A percentile compares a stretch with the other conserved stretches of the same genome.
Evolutionary conservation across 2,329 filamentous ascomycete species (phyloP).

Genomic region (Aureobasidium sp.): DNA sequence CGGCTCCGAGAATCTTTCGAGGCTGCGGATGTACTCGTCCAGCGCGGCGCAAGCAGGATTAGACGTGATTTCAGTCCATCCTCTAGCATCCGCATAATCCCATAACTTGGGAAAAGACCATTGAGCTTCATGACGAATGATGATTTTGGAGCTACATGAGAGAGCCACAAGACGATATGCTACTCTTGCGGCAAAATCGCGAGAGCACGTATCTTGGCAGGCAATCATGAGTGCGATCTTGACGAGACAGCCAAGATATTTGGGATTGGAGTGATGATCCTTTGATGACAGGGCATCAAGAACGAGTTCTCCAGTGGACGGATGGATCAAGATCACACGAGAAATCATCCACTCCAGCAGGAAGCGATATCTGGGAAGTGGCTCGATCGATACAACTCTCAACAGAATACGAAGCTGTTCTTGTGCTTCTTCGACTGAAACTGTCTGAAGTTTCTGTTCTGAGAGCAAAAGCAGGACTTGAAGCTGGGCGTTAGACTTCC

Average conservation of each 20-base stretch:
- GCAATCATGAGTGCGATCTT: constrained; percentile 40
- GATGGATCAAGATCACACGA: constrained; percentile 34
- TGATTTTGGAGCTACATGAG: constrained; percentile 43
- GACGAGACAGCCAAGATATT: constrained; percentile 42
- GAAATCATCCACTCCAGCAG: constrained; percentile 44
- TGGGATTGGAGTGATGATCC: constrained; percentile 42
- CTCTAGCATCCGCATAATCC: constrained; percentile 31
- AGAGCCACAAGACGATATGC: constrained; percentile 38
- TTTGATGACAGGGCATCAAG: constrained; percentile 32
- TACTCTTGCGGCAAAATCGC: constrained; percentile 34
- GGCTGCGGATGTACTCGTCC: constrained; percentile 37
- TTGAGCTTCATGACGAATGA: constrained; percentile 48
- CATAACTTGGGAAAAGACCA: constrained; percentile 42
- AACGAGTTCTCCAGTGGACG: constrained; percentile 28
- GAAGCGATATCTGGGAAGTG: constrained; percentile 41
- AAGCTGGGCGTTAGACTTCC: constrained; percentile 44
- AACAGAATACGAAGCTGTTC: constrained; percentile 34
- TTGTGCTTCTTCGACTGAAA: constrained; percentile 22
- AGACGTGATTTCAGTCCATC: constrained; percentile 32
- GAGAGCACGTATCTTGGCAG: constrained; percentile 30
- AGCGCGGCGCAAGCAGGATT: constrained; percentile 38
- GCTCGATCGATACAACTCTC: constrained; percentile 38
- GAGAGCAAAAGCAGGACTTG: constrained; percentile 40
- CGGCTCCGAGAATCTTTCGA: constrained; percentile 38
- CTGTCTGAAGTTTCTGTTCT: constrained; percentile 30